Conservation (phyloP, 1,139 yeast species). For the Pichia sp. region DNA sequence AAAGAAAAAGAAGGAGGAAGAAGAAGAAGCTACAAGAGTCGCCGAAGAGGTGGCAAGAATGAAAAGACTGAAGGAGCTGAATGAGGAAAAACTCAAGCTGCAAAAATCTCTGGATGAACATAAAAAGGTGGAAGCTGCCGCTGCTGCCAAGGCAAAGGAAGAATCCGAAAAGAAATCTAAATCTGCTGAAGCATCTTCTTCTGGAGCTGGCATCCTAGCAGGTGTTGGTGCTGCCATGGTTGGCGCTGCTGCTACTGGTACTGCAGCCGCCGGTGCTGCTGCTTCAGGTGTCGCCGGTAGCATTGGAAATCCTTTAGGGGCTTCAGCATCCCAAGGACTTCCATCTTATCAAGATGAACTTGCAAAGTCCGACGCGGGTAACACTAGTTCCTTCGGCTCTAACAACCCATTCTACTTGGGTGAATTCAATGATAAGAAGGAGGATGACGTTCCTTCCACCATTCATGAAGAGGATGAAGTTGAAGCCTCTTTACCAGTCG, state of each 20-base stretch:
- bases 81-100: constrained; percentile 8
- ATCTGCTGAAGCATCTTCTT: constrained; percentile 5
- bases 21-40: constrained; percentile 12
- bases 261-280: constrained; percentile 15
- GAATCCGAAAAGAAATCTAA: constrained; percentile 5
- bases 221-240: constrained; percentile 17
- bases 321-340: constrained; percentile 15
- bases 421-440: constrained; percentile 14
- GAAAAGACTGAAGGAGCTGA: constrained; percentile 4
- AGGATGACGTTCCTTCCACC: constrained; percentile 16
- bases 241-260: constrained; percentile 15
- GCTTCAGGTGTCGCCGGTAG: constrained; percentile 11
- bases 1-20: constrained; percentile 14
- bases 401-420: constrained; percentile 17
- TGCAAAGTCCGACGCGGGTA: constrained; percentile 13
- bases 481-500: constrained; percentile 1
- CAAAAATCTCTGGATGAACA: constrained; percentile 10
- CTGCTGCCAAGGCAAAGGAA: neutral
- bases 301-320: constrained; percentile 10
- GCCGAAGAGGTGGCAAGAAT: constrained; percentile 14
- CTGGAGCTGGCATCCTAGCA: constrained; percentile 6
- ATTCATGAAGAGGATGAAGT: constrained; percentile 17
- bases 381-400: constrained; percentile 11
- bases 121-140: constrained; percentile 3
- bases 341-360: constrained; percentile 11